These are phyloP conservation scores for Lasiosphaeriaceae sp. DNA, from an alignment of 495 filamentous ascomycete species.

Conservation along the genomic window DNA sequence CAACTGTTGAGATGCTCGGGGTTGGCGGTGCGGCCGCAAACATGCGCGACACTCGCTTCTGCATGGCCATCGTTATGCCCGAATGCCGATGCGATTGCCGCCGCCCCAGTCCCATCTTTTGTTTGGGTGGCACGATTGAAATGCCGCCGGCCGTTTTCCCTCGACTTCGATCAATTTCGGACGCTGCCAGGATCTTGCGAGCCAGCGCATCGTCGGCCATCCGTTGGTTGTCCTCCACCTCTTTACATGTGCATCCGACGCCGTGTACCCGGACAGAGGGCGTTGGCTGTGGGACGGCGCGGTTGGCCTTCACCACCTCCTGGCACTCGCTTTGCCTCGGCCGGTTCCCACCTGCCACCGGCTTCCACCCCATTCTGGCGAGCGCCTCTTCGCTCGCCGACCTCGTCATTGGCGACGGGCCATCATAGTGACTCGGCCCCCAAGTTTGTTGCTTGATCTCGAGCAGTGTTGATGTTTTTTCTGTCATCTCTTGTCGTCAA, in stretches of 20 bases:
- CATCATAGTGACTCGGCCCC: neutral
- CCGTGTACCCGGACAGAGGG: constrained; percentile 12
- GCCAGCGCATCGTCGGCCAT: constrained; percentile 9
- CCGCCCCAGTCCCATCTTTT: neutral
- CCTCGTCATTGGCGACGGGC: neutral
- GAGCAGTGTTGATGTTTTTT: neutral
- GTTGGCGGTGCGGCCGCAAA: neutral
- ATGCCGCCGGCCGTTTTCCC: neutral
- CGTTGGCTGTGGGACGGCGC: constrained; percentile 3
- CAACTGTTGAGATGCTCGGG: neutral
- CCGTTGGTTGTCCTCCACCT: neutral
- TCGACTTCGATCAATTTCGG: neutral
- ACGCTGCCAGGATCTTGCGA: constrained; percentile 4
- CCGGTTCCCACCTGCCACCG: neutral
- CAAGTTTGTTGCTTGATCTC: neutral
- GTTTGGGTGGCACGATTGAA: neutral
- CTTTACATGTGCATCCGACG: constrained; percentile 9
- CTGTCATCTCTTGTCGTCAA: neutral
- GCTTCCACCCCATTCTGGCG: constrained; percentile 7
- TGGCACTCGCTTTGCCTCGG: constrained; percentile 11
- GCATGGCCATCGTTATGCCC: neutral
- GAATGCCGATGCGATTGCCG: neutral
- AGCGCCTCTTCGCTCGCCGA: constrained; percentile 5
- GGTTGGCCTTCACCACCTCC: constrained; percentile 6
- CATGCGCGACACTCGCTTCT: neutral